phyloP scores from a whole-genome alignment of 1,284 basidiomycete species.

The Leccinum subatratum region DNA sequence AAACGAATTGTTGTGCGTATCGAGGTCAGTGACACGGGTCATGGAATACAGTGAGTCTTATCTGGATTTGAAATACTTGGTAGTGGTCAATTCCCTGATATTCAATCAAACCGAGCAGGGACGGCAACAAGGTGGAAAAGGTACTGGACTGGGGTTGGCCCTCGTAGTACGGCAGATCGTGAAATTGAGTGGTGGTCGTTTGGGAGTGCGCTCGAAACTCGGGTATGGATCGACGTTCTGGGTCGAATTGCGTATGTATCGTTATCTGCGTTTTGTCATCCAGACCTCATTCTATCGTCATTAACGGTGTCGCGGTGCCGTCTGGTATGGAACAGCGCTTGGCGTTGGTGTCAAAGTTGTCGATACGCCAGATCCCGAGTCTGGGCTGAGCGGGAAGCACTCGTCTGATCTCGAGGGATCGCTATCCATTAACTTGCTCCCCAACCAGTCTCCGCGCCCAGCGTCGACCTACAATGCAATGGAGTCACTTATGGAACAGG shows the following conservation, averaged over 20 bases:
- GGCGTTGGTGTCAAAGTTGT: constrained; percentile 32
- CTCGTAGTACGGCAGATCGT: constrained; percentile 92
- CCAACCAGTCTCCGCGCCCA: constrained; percentile 11
- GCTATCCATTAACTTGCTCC: constrained; percentile 25
- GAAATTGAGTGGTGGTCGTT: constrained; percentile 72
- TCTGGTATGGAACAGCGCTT: constrained; percentile 22
- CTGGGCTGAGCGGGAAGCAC: constrained; percentile 25
- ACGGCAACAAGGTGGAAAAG: constrained; percentile 81
- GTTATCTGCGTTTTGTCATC: constrained; percentile 17
- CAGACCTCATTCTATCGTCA: constrained; percentile 14
- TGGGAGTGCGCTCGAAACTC: constrained; percentile 67
- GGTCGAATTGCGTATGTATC: constrained; percentile 66
- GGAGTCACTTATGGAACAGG: constrained; percentile 69
- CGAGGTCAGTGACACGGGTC: constrained; percentile 78
- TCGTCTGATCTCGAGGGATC: constrained; percentile 24
- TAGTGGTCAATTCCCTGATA: constrained; percentile 3
- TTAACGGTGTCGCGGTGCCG: constrained; percentile 14
- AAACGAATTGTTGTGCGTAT: constrained; percentile 73
- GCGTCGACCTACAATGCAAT: constrained; percentile 46
- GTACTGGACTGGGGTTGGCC: constrained; percentile 82
- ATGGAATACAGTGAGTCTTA: constrained; percentile 65
- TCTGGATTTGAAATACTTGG: not conserved
- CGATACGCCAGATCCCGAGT: constrained; percentile 26
- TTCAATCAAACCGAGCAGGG: constrained; percentile 80
- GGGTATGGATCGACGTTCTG: constrained; percentile 70